Percentiles rank a stretch among this genome's conserved stretches.
Conservation (phyloP, 2,329 filamentous ascomycete species). For the Neospermospora avenae region DNA sequence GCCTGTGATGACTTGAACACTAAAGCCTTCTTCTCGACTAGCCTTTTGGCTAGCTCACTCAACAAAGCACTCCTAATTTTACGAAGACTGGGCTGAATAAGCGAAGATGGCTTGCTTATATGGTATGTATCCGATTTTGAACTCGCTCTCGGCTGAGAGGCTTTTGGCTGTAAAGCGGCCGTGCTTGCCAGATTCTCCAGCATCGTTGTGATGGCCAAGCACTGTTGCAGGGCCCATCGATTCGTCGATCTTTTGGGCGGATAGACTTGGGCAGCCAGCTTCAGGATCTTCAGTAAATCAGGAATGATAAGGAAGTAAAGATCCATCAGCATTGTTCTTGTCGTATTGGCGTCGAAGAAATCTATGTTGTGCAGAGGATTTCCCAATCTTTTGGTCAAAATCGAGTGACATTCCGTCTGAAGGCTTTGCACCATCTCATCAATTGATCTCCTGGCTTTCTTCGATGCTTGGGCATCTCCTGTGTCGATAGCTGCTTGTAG, state of each 20-base stretch:
- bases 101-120: not conserved
- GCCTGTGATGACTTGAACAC: not conserved
- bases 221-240: not conserved
- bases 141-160: not conserved
- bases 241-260: not conserved
- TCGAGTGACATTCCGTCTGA: not conserved
- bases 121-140: not conserved
- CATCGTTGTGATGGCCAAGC: not conserved
- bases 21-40: not conserved
- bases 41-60: not conserved
- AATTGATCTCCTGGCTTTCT: not conserved
- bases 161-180: not conserved
- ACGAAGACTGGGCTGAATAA: not conserved
- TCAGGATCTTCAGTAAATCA: not conserved
- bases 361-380: not conserved
- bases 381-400: not conserved
- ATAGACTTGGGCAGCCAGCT: not conserved
- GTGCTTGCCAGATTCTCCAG: conserved; percentile 1
- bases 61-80: not conserved
- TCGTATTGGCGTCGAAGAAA: not conserved
- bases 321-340: not conserved
- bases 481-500: not conserved
- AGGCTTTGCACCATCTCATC: not conserved
- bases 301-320: conserved; percentile 9
- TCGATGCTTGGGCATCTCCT: not conserved